A percentile compares a stretch with the other conserved stretches of the same genome.
phyloP scores from a whole-genome alignment of 305 asterid species.

The Ilex paraguariensis region DNA sequence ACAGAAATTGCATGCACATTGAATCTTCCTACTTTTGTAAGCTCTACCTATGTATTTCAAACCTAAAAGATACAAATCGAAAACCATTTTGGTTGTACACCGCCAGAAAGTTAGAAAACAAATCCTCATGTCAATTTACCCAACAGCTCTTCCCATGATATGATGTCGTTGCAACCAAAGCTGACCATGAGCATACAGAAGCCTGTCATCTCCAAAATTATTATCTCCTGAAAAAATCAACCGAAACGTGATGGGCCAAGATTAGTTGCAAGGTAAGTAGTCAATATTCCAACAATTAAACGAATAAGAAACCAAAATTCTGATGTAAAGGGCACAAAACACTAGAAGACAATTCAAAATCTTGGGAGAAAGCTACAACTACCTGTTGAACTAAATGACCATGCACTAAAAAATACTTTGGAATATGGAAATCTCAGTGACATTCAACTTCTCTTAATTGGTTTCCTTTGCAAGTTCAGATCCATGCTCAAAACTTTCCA shows the following conservation, averaged over 20 bases:
- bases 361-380: neutral
- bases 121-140: conserved; percentile 55
- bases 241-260: neutral
- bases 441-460: neutral
- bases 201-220: conserved; percentile 92
- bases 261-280: too few species aligned
- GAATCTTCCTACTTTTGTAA: neutral
- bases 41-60: neutral
- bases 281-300: neutral
- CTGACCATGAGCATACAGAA: conserved; percentile 91
- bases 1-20: too few species aligned
- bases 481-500: neutral
- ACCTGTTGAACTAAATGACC: neutral
- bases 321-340: neutral
- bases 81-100: neutral
- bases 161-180: conserved; percentile 90
- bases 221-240: conserved; percentile 67
- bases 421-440: neutral
- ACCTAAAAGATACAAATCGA: too few species aligned
- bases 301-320: too few species aligned
- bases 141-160: conserved; percentile 98
- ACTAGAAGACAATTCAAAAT: neutral
- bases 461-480: neutral
- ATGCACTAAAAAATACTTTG: neutral
- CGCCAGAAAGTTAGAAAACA: neutral